Base-by-base conservation (phyloP, 2,329 filamentous ascomycete species). In the Rutstroemia sp. region DNA sequence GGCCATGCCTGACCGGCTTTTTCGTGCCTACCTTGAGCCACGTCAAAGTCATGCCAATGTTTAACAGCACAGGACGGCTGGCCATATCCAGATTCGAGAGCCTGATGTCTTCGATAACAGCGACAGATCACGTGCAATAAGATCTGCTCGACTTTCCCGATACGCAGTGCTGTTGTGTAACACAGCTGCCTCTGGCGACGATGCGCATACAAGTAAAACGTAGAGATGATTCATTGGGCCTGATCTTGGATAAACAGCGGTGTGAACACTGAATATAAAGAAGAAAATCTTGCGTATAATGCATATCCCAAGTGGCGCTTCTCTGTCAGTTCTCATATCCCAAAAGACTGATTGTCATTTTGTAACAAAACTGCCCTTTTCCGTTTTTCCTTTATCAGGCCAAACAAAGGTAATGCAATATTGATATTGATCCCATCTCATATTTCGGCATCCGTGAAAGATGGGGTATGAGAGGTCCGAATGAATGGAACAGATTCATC, bases 181-280 rank as follows among this genome's bases (percentile, higher is more conserved):
- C 58, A 44, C 54, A 51, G 46, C 44, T 55, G 47, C 54, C 51
- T 37, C 51, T 53, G 57, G 48, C 34, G 34, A 45, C 51, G 19
- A 47, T 27, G 45, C 47, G 6, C 37, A 37, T 19, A 23, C 8
- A 23, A 56, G 16, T 30, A 48, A 44, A 37, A 44, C 42, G 16
- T 38, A 34, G 23, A 34, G 25, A 27, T 16, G 16, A 45, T 48
- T 51, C 38, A 30, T 45, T 45, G 53, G 47, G 23, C 27, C 34
- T 41, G 44, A 51, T 38, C 16, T 44, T 44, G 37, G 44, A 54
- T 58, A 64, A 64, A 64, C 61, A 62, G 64, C 63, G 64, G 64
- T 66, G 30, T 34, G 30, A 12, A 12, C 30, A 12, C 10, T 12
- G 64, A 65, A 51, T 42, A 44, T 49, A 53, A 44, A 37, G 17